Conservation (phyloP, 2,329 filamentous ascomycete genomes). For the Byssochlamys sp. region DNA sequence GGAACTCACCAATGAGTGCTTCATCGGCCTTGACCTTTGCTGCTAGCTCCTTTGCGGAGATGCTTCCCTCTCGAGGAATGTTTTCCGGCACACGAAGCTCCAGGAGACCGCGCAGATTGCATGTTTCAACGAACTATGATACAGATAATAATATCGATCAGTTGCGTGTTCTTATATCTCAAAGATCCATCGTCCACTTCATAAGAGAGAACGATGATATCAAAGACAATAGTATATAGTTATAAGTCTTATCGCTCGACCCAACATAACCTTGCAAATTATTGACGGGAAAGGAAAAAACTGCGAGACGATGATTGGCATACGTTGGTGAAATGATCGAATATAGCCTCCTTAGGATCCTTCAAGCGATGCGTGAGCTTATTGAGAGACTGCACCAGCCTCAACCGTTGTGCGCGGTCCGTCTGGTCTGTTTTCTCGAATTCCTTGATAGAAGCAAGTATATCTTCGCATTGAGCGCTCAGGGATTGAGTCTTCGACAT, state of each 20-base stretch:
- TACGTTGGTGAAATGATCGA: conserved; percentile 18
- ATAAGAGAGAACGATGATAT: too few relatives aligned
- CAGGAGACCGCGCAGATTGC: conserved; percentile 14
- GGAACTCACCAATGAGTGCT: conserved; percentile 13
- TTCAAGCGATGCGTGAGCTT: conserved; percentile 14
- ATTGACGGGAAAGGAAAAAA: background rate
- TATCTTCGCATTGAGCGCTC: conserved; percentile 6
- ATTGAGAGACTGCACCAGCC: conserved; percentile 7
- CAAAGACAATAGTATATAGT: background rate
- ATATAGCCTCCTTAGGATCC: conserved; percentile 17
- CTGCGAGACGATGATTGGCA: background rate
- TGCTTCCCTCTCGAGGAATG: conserved; percentile 17
- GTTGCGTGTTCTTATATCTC: background rate
- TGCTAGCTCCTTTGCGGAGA: conserved; percentile 14
- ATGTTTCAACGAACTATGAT: conserved; percentile 10
- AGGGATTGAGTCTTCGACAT: conserved; percentile 1
- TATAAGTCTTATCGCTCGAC: background rate
- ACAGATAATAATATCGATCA: background rate
- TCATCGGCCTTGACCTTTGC: conserved; percentile 11
- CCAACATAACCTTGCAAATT: background rate
- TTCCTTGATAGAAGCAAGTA: conserved; percentile 6
- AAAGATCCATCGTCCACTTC: background rate
- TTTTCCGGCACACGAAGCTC: conserved; percentile 14
- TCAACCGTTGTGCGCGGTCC: conserved; percentile 7
- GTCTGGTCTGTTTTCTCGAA: conserved; percentile 4